Evolutionary conservation across 2,329 filamentous ascomycete species (phyloP), one percentile per base, ranked within the genome.

Genomic region (Cercospora sp.): DNA sequence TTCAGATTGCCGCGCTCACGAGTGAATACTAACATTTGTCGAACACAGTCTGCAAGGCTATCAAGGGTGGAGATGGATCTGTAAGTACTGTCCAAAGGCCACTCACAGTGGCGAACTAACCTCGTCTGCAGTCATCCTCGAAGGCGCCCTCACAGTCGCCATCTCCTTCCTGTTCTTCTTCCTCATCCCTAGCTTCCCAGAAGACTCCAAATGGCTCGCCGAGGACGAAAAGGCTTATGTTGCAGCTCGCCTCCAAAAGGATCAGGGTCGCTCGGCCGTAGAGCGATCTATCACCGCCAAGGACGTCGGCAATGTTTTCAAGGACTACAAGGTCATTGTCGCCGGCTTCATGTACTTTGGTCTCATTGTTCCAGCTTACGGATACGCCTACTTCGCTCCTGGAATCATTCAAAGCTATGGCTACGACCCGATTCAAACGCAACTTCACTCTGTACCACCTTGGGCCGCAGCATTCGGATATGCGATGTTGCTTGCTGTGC

Each of bases 401-500:
- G 70, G 70, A 16, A 85, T 86, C 72, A 82, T 86, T 70, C 79
- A 81, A 60, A 71, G 71, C 18, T 85, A 84, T 71, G 84, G 83
- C 30, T 87, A 86, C 78, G 79, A 80, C n/a, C 75, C 79, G 0
- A 86, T 87, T 69, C 79, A 85, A 70, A 87, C 85, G 0, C 85
- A 87, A 66, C 77, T 87, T 2, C 83, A 86, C 77, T 82, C 80
- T 13, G 85, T 87, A 0, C 85, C 85, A 3, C 85, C 89, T 0
- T 91, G 88, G 88, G 88, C 87, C 2, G 90, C 85, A 1, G 90
- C 93, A 0, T 97, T 96, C 73, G 90, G 77, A 4, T 92, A 95
- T 74, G 89, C 91, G 32, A 92, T 97, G 87, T 26, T 89, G 3
- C 80, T 93, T 3, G 93, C 94, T 0, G 87, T 83, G 61, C 74